Percentiles rank a stretch among this genome's conserved stretches.
Evolutionary conservation across 176 grass and related monocot species (phyloP).

Genomic region (Rhipidocladum racemiflorum): DNA sequence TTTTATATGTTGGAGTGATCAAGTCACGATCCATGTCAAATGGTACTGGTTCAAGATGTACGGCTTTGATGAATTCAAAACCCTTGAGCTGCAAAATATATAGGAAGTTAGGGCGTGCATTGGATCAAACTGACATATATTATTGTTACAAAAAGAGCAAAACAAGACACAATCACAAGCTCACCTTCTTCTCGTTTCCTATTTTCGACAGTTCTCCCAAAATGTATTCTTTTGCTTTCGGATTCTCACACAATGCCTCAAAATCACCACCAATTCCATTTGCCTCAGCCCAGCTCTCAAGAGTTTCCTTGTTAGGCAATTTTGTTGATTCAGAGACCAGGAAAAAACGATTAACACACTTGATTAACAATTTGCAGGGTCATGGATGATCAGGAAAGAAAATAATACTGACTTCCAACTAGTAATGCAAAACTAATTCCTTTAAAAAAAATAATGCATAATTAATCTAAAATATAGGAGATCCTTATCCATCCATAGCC

Average conservation of each 20-base stretch:
- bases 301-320: slow-evolving; percentile 30
- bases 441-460: neutral
- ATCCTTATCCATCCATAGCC: neutral
- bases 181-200: slow-evolving; percentile 77
- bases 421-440: neutral
- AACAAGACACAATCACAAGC: slow-evolving; percentile 9
- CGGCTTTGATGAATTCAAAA: slow-evolving; percentile 74
- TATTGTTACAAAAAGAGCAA: neutral
- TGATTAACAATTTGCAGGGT: slow-evolving; percentile 13
- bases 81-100: slow-evolving; percentile 73
- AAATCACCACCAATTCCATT: slow-evolving; percentile 66
- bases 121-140: neutral
- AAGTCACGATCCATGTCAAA: slow-evolving; percentile 86
- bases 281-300: slow-evolving; percentile 67
- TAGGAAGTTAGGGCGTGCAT: neutral
- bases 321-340: neutral
- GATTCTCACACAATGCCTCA: slow-evolving; percentile 59
- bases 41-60: slow-evolving; percentile 68
- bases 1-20: slow-evolving; percentile 87
- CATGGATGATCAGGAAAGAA: neutral
- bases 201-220: slow-evolving; percentile 60
- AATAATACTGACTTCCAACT: neutral
- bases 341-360: neutral
- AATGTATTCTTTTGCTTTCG: slow-evolving; percentile 70
- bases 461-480: neutral